Evolutionary conservation across 1,284 basidiomycete genomes (phyloP).

Genomic region (Trichosporon sp.): DNA sequence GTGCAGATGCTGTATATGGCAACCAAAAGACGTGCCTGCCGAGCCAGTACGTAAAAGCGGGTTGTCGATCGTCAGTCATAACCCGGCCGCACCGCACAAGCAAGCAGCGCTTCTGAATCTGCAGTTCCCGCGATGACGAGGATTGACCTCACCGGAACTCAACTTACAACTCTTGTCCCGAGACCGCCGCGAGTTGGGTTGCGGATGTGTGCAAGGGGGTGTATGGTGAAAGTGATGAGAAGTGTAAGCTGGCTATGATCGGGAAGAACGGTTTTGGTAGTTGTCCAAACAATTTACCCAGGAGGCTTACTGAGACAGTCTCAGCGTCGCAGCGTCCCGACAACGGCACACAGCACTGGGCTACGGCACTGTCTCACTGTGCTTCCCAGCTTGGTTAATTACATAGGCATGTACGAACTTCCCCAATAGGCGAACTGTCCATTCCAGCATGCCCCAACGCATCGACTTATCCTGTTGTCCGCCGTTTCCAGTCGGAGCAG

Average conservation of each 20-base stretch:
- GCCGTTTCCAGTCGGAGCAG: too few relatives aligned
- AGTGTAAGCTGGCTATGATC: neutral
- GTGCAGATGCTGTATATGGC: neutral
- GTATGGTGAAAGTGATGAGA: too few relatives aligned
- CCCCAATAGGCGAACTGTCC: too few relatives aligned
- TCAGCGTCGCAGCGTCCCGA: neutral
- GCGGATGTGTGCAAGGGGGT: too few relatives aligned
- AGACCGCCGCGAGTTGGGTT: too few relatives aligned
- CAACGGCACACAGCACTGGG: neutral
- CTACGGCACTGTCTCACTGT: constrained; percentile 10
- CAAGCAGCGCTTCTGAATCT: neutral
- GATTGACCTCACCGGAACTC: neutral
- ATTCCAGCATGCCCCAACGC: neutral
- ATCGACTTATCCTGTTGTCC: neutral
- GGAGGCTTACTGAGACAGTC: neutral
- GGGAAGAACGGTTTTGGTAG: neutral
- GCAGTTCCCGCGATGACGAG: neutral
- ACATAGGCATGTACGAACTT: neutral
- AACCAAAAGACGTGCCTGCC: neutral
- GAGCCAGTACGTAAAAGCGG: constrained; percentile 6
- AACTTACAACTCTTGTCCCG: neutral
- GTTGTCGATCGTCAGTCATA: constrained; percentile 1
- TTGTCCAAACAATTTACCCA: constrained; percentile 5
- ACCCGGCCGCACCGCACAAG: neutral
- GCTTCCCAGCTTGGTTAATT: neutral